Conservation (phyloP, 2,329 filamentous ascomycete genomes). For the Helminthosporium solani region DNA sequence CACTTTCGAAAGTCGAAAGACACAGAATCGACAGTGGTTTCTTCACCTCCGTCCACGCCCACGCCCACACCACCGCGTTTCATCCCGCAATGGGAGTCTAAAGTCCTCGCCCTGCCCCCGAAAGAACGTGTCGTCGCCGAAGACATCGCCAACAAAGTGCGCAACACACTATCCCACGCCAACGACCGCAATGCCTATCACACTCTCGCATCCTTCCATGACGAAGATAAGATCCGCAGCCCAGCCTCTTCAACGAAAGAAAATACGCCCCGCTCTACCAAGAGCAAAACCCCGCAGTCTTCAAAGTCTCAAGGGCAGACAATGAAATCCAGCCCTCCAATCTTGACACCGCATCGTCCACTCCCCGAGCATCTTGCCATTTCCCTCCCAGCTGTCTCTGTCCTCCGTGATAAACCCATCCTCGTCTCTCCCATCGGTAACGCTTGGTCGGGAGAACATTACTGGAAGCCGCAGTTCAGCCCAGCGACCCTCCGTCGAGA, state of each 20-base stretch:
- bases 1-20: no score
- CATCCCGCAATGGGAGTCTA: not conserved
- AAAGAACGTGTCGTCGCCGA: not conserved
- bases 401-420: not conserved
- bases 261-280: not conserved
- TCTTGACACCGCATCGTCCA: not conserved
- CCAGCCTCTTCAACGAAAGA: not conserved
- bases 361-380: not conserved
- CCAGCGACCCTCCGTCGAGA: not conserved
- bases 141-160: not conserved
- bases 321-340: not conserved
- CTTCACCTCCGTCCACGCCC: no score
- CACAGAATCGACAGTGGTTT: no score
- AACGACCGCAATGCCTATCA: not conserved
- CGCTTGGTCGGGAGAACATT: slow-evolving; percentile 8
- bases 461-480: slow-evolving; percentile 5
- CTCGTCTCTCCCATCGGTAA: slow-evolving; percentile 4
- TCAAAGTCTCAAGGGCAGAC: not conserved
- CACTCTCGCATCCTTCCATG: not conserved
- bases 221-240: not conserved
- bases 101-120: not conserved
- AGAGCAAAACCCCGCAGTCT: not conserved
- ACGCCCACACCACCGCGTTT: not conserved
- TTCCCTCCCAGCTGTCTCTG: not conserved
- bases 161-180: not conserved